Evolutionary conservation across 257 asterid genomes (phyloP), one percentile per base, ranked within the genome.

Genomic region (Gentiana dahurica): DNA sequence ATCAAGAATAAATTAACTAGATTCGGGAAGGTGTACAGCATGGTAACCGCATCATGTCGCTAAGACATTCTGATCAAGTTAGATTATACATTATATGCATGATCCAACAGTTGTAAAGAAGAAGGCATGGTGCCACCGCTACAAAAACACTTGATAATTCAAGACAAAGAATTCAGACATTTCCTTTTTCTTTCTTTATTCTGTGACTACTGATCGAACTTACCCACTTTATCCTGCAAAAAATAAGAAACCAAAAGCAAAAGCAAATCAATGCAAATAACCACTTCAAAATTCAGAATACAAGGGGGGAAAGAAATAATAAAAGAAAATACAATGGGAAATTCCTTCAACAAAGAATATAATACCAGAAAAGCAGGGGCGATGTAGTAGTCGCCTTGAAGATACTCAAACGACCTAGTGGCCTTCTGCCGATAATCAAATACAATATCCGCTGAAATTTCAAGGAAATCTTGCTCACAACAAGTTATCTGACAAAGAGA

Each of bases 171-270:
- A 36, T 12, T 49, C 34, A 12, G 8, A 4, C 32, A 9, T 36
- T 41, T 41, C 12, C 47, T 7, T 46, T 12, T 58, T 10, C 47
- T 43, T 51, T 24, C 50, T 41, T 10, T 59, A 34, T 57, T 33
- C 46, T 51, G 32, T 9, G 45, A 48, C 24, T 66, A 68, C 56
- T 63, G 69, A 64, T 47, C 39, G 66, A 56, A 70, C 93, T 79
- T 84, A 90, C 95, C 97, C 3, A 89, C 95, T 86, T 84, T 89
- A 75, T 89, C 95, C 97, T 89, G 97, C 58, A 65, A 78, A 56
- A 65, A 57, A 3, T 43, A 58, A 64, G 41, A 36, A 58, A 56
- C 46, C 4, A 45, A 12, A 60, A 36, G 15, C 2, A 65, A 12
- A 57, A 33, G 57, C 47, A 45, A 3, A 10, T 35, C 0, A 53